Base-by-base conservation (phyloP, 1,284 basidiomycete species). In the Apiotrichum gracile region DNA sequence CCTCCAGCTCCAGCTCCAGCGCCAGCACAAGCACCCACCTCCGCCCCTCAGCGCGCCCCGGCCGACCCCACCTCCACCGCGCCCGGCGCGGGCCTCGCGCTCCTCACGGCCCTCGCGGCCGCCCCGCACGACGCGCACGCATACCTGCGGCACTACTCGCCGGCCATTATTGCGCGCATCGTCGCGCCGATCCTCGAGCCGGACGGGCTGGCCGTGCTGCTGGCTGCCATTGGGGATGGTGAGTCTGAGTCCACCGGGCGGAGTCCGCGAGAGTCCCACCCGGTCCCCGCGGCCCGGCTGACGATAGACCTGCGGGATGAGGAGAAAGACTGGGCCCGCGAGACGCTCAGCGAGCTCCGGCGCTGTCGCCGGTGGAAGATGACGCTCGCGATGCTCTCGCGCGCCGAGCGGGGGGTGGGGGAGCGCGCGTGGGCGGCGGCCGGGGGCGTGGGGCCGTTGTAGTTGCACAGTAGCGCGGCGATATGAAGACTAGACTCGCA, bases 161-260 rank as follows among this genome's bases (percentile, higher is more conserved):
- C 69, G 4, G 37, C 4, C 13, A 55, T 59, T 31, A 45, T 70
- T 9, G 39, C 60, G 4, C 56, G 31, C 7, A 66, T 71, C 26
- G 47, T 69, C 7, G 56, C 51, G 10, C 49, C 56, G 8, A 59
- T 71, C 4, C 57, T 75, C 13, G 72, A 73, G 46, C 73, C 73
- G 0, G 73, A 75, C 51, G 57, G 55, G 12, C 54, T 73, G 7
- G 72, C 63, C 2, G 22, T 61, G 31, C 47, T 73, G 10, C 55
- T 70, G 6, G 10, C 57, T 1, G 58, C 62, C 1, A 41, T 70
- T 19, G 38, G 16, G 0, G 8, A 17, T 4, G 31, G 14, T 24
- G 40, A 39, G 41, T 43, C 13, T 43, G 9, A 5, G 27, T 42
- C 17, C 19, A 17, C 6, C 17, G 17, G 40, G 22, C 24, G 16